These are phyloP conservation scores for Neurospora sp. DNA, from an alignment of 495 filamentous ascomycete species.

Conservation along the genomic window DNA sequence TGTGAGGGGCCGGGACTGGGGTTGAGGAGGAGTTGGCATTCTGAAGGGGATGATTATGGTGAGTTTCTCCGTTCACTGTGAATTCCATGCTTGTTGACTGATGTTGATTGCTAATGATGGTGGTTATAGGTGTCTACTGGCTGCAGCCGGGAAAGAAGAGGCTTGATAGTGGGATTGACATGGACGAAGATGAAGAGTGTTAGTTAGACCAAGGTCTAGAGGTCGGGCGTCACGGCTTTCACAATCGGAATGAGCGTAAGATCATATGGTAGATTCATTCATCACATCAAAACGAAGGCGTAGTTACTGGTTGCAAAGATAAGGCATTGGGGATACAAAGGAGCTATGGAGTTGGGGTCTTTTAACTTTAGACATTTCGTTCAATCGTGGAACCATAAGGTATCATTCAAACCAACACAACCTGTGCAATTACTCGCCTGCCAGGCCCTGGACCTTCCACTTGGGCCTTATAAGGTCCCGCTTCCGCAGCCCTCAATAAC, in stretches of 20 bases:
- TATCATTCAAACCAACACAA: background rate
- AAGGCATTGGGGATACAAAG: background rate
- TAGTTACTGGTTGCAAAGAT: background rate
- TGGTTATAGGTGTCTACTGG: constrained; percentile 5
- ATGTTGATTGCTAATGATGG: background rate
- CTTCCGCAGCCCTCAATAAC: background rate
- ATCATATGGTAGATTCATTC: background rate
- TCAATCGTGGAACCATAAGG: background rate
- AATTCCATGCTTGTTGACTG: background rate
- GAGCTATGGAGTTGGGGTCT: background rate
- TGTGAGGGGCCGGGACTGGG: background rate
- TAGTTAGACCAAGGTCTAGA: background rate
- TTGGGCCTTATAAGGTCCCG: background rate
- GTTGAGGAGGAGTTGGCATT: constrained; percentile 1
- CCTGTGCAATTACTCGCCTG: background rate
- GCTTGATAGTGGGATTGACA: constrained; percentile 5
- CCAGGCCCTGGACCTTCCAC: background rate
- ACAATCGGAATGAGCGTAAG: background rate
- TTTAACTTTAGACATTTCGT: background rate
- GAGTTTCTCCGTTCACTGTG: background rate
- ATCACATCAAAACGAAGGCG: background rate
- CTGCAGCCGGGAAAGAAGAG: constrained; percentile 2
- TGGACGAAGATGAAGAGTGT: background rate
- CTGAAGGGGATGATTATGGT: constrained; percentile 7
- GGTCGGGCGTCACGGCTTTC: background rate